These are phyloP conservation scores for Ammopiptanthus mongolicus DNA, from an alignment of 306 rosid genomes.

Conservation along the genomic window DNA sequence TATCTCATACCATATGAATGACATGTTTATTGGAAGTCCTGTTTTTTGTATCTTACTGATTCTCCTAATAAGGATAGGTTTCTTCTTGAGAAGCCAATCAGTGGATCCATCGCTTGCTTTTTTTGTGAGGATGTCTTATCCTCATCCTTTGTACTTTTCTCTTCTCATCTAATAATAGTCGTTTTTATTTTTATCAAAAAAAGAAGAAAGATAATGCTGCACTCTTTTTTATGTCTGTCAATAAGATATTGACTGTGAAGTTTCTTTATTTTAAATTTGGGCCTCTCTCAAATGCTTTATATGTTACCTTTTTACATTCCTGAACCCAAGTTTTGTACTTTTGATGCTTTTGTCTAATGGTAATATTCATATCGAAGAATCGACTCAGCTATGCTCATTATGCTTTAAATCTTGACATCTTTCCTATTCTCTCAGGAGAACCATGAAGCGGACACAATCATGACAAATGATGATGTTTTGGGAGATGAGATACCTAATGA, in stretches of 20 bases:
- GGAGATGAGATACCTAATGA: conserved; percentile 97
- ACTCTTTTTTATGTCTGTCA: not conserved
- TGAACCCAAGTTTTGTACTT: not conserved
- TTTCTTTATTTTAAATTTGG: not conserved
- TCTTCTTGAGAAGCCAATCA: not conserved
- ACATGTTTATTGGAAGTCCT: not conserved
- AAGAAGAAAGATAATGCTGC: not conserved
- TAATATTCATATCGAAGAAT: not conserved
- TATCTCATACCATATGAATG: conserved; percentile 16
- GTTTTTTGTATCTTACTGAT: not conserved
- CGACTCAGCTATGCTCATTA: not conserved
- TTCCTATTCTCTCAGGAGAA: conserved; percentile 50
- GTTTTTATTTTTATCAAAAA: not conserved
- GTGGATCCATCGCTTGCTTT: too few relatives aligned
- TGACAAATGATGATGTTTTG: conserved; percentile 96
- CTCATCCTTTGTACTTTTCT: conserved; percentile 7
- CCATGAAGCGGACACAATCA: conserved; percentile 41
- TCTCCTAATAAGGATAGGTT: not conserved
- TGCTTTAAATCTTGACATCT: not conserved
- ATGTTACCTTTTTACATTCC: not conserved
- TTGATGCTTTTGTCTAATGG: not conserved
- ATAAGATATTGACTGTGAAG: not conserved
- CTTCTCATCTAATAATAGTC: not conserved
- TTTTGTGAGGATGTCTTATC: not conserved
- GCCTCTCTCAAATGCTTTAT: not conserved